phyloP scores from a whole-genome alignment of 2,329 filamentous ascomycete genomes.

The Neoscytalidium dimidiatum region DNA sequence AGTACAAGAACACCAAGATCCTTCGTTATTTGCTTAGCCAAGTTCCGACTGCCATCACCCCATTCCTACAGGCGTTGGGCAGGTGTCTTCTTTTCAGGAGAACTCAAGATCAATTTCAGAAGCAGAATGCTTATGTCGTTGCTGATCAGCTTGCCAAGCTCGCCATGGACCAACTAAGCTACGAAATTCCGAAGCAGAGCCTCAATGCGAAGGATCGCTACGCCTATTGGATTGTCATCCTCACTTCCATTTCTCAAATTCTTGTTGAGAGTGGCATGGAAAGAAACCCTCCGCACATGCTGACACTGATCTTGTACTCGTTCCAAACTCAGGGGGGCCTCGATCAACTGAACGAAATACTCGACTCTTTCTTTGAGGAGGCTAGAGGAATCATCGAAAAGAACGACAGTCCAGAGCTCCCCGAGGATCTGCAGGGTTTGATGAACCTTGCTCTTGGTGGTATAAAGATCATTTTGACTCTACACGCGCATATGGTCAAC shows the following conservation, averaged over 20 bases:
- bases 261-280: conserved; percentile 66
- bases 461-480: conserved; percentile 80
- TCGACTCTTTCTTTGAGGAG: conserved; percentile 67
- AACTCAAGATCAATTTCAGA: conserved; percentile 64
- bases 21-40: conserved; percentile 77
- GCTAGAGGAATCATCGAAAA: conserved; percentile 51
- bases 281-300: conserved; percentile 33
- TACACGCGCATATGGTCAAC: conserved; percentile 76
- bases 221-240: conserved; percentile 78
- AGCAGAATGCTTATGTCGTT: conserved; percentile 62
- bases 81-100: conserved; percentile 78
- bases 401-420: conserved; percentile 42
- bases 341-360: conserved; percentile 69
- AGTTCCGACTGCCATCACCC: conserved; percentile 76
- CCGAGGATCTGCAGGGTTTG: conserved; percentile 43
- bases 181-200: conserved; percentile 47
- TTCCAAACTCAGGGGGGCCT: conserved; percentile 84
- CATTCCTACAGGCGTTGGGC: conserved; percentile 83
- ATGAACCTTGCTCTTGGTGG: conserved; percentile 57
- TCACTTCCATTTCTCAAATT: conserved; percentile 77
- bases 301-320: conserved; percentile 77
- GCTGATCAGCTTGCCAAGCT: conserved; percentile 71
- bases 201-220: conserved; percentile 64
- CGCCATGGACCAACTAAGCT: conserved; percentile 66
- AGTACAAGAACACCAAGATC: conserved; percentile 74